A percentile compares a stretch with the other conserved stretches of the same genome.
Evolutionary conservation across 1,139 yeast species (phyloP).

Genomic region (Oligophagozyma castellii): DNA sequence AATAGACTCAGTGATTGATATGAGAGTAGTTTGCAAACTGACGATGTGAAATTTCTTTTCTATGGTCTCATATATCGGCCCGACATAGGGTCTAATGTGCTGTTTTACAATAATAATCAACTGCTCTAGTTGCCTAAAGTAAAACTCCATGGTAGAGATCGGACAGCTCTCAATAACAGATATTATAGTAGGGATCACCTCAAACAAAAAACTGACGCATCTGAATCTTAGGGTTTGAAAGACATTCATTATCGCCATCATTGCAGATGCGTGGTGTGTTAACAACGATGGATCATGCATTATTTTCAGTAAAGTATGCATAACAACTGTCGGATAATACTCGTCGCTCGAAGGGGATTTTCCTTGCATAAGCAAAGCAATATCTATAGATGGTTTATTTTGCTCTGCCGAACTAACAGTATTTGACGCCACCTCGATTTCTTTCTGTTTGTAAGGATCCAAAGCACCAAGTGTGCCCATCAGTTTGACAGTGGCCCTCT

Average conservation of each 20-base stretch:
- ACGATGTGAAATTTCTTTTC: conserved; percentile 59
- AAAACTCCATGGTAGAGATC: conserved; percentile 69
- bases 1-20: conserved; percentile 69
- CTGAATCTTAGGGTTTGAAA: conserved; percentile 79
- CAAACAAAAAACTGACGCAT: conserved; percentile 77
- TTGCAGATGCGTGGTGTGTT: conserved; percentile 79
- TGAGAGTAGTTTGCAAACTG: conserved; percentile 64
- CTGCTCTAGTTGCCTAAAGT: conserved; percentile 78
- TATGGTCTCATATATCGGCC: conserved; percentile 60
- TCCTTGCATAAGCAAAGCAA: conserved; percentile 82
- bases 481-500: conserved; percentile 78
- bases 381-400: conserved; percentile 81
- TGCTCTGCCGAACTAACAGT: conserved; percentile 59
- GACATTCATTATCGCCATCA: conserved; percentile 83
- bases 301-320: conserved; percentile 68
- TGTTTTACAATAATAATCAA: conserved; percentile 74
- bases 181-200: conserved; percentile 77
- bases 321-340: conserved; percentile 91
- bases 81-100: conserved; percentile 73
- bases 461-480: conserved; percentile 92
- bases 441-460: conserved; percentile 92
- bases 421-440: conserved; percentile 59
- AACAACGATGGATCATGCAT: conserved; percentile 74
- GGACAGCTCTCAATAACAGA: conserved; percentile 79
- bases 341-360: conserved; percentile 91